A percentile compares a stretch with the other conserved stretches of the same genome.
phyloP scores from a whole-genome alignment of 768 basidiomycete species.

The Macrolepiota fuliginosa region DNA sequence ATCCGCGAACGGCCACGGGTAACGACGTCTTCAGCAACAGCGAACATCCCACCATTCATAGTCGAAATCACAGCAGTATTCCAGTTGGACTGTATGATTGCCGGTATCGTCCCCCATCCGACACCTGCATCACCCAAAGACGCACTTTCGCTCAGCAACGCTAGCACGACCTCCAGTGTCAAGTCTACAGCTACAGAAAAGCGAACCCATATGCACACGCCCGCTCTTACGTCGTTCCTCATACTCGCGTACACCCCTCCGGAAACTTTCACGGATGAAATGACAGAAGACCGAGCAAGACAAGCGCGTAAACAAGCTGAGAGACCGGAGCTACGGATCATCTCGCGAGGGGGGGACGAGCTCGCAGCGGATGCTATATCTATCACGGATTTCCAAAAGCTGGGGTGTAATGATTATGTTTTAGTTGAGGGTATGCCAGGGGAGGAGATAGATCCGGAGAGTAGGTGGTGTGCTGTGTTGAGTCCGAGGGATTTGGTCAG shows the following conservation, averaged over 20 bases:
- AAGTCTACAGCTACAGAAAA: conserved; percentile 9
- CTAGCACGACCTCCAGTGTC: neutral
- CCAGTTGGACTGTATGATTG: conserved; percentile 93
- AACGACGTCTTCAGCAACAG: conserved; percentile 36
- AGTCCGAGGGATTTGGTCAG: conserved; percentile 86
- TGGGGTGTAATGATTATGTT: conserved; percentile 91
- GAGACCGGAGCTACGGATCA: conserved; percentile 92
- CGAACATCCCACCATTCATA: conserved; percentile 55
- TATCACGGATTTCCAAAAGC: conserved; percentile 74
- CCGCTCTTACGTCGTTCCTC: conserved; percentile 65
- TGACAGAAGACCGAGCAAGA: conserved; percentile 65
- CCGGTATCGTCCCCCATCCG: conserved; percentile 83
- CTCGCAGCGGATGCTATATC: conserved; percentile 80
- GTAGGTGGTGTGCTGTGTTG: conserved; percentile 74
- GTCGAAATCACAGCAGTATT: conserved; percentile 92
- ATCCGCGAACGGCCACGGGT: conserved; percentile 61
- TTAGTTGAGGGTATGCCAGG: conserved; percentile 51
- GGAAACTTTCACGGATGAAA: conserved; percentile 70
- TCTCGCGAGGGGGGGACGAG: conserved; percentile 87
- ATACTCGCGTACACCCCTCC: conserved; percentile 86
- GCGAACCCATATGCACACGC: neutral
- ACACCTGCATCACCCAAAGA: conserved; percentile 15
- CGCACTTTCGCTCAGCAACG: conserved; percentile 14
- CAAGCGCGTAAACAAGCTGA: conserved; percentile 84
- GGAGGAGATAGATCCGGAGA: conserved; percentile 29